phyloP scores from a whole-genome alignment of 208 protist species.

The Acanthamoeba healyi region DNA sequence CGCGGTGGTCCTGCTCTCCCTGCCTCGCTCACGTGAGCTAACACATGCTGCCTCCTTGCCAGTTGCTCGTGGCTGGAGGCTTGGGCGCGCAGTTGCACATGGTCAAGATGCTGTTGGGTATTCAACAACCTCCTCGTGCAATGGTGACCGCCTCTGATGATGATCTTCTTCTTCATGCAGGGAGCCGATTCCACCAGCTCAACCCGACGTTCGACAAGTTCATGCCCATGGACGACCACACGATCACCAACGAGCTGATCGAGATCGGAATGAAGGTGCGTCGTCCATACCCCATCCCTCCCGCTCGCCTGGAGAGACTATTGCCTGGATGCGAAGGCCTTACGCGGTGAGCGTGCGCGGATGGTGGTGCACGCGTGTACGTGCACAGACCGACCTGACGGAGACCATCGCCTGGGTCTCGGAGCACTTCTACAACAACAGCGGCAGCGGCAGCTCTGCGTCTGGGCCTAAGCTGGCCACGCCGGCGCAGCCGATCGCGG shows the following conservation, averaged over 20 bases:
- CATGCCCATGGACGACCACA: constrained; percentile 60
- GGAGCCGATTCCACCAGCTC: constrained; percentile 31
- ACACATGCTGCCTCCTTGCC: neutral
- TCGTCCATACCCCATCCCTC: neutral
- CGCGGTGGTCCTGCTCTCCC: too few species aligned
- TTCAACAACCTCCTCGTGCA: too few species aligned
- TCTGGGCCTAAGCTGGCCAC: too few species aligned
- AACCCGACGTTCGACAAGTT: constrained; percentile 28
- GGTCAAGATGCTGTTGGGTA: constrained; percentile 56
- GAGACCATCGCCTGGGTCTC: constrained; percentile 51
- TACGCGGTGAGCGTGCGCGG: neutral
- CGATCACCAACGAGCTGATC: constrained; percentile 33
- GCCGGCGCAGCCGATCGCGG: too few species aligned
- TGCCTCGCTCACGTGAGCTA: neutral
- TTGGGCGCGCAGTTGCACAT: neutral
- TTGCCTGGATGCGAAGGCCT: neutral
- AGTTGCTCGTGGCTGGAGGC: constrained; percentile 2
- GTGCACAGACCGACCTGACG: neutral
- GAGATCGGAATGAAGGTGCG: neutral
- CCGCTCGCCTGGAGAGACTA: too few species aligned
- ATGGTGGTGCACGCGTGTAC: too few species aligned
- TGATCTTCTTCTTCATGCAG: neutral
- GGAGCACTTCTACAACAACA: constrained; percentile 28
- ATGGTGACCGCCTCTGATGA: too few species aligned
- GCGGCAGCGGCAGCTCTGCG: neutral